Evolutionary conservation across 768 basidiomycete genomes (phyloP).

Genomic region (Sutorius australiensis): DNA sequence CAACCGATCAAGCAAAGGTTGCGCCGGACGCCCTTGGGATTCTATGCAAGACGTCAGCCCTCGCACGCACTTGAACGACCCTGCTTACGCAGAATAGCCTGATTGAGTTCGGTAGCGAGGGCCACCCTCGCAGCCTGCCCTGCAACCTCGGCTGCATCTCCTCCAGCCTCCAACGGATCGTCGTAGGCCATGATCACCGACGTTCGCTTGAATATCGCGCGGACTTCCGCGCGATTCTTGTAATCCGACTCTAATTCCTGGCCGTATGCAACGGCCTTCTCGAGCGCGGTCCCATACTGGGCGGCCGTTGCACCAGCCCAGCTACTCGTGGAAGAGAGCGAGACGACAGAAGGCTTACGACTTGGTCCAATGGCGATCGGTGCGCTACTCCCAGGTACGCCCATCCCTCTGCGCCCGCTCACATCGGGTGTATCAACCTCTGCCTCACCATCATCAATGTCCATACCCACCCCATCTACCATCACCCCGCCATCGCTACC

Average conservation of each 20-base stretch:
- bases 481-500: constrained; percentile 41
- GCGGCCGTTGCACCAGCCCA: constrained; percentile 26
- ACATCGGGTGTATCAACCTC: constrained; percentile 30
- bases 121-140: constrained; percentile 61
- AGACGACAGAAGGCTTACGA: constrained; percentile 27
- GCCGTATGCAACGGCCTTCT: constrained; percentile 69
- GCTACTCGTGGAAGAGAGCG: constrained; percentile 24
- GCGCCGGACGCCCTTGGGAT: constrained; percentile 71
- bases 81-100: constrained; percentile 73
- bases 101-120: constrained; percentile 75
- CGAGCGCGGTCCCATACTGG: constrained; percentile 57
- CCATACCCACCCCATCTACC: constrained; percentile 55
- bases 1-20: constrained; percentile 69
- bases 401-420: constrained; percentile 9
- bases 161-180: constrained; percentile 65
- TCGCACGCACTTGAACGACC: background rate
- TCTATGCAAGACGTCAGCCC: constrained; percentile 38
- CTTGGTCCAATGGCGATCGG: constrained; percentile 32
- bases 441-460: constrained; percentile 36
- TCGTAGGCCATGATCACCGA: constrained; percentile 79
- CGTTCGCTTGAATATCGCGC: constrained; percentile 65
- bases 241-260: constrained; percentile 67
- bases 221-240: constrained; percentile 59
- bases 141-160: constrained; percentile 62
- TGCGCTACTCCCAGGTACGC: constrained; percentile 15